Evolutionary conservation across 495 filamentous ascomycete genomes (phyloP).

Genomic region (Penicillium canariense): DNA sequence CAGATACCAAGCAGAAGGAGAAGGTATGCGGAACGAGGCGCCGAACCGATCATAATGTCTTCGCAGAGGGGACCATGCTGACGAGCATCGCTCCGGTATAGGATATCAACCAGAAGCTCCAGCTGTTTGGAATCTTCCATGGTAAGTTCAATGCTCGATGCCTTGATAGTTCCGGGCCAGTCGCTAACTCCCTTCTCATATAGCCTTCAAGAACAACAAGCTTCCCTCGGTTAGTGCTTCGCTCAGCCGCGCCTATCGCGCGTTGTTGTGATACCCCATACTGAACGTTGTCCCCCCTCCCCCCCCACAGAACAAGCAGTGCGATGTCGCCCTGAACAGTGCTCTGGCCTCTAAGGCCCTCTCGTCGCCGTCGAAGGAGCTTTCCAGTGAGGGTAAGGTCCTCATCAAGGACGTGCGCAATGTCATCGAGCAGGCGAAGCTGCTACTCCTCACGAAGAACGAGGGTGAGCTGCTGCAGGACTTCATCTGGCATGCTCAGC

Average conservation of each 20-base stretch:
- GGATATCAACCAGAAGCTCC: conserved; percentile 91
- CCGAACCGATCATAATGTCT: neutral
- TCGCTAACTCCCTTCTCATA: conserved; percentile 3
- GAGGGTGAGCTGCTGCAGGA: conserved; percentile 91
- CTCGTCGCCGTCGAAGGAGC: conserved; percentile 66
- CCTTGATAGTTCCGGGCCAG: neutral
- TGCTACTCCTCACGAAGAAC: conserved; percentile 90
- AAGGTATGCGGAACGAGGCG: conserved; percentile 30
- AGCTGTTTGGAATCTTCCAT: conserved; percentile 86
- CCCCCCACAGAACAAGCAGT: conserved; percentile 75
- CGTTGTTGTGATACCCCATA: neutral
- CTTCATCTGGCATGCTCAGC: conserved; percentile 90
- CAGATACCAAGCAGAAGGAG: conserved; percentile 58
- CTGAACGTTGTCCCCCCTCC: neutral
- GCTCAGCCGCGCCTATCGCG: neutral
- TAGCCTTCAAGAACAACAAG: conserved; percentile 86
- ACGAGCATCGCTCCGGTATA: conserved; percentile 22
- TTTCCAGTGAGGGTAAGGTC: conserved; percentile 75
- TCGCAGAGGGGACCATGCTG: neutral
- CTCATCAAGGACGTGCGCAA: conserved; percentile 75
- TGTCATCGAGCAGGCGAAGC: conserved; percentile 86
- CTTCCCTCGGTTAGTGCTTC: conserved; percentile 73
- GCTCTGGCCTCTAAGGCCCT: conserved; percentile 67
- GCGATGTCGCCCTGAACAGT: conserved; percentile 89
- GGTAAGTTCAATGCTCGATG: conserved; percentile 47